These are phyloP conservation scores for Zygosaccharomyces lentus DNA, from an alignment of 805 yeast species.

Conservation along the genomic window DNA sequence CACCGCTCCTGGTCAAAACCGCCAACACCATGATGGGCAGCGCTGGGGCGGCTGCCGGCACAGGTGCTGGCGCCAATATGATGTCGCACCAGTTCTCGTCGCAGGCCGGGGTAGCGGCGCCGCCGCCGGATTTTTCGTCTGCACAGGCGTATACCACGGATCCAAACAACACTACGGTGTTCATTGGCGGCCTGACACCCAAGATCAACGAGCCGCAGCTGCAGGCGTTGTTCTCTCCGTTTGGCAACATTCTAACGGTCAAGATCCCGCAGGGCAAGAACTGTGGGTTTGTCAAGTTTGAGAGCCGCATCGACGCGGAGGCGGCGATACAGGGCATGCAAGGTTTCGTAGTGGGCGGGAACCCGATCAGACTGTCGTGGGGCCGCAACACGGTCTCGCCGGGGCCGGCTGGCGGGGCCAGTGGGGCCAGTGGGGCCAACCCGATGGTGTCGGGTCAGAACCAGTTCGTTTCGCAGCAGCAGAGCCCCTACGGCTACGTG, in stretches of 20 bases:
- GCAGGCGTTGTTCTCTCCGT: slow-evolving; percentile 60
- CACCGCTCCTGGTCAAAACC: slow-evolving; percentile 16
- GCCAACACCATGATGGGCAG: slow-evolving; percentile 11
- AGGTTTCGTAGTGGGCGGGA: slow-evolving; percentile 72
- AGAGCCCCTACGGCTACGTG: slow-evolving; percentile 9
- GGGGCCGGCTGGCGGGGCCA: slow-evolving; percentile 1
- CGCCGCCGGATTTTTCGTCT: slow-evolving; percentile 15
- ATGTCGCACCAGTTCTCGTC: slow-evolving; percentile 9
- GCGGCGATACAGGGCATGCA: slow-evolving; percentile 75
- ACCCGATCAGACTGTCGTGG: slow-evolving; percentile 71
- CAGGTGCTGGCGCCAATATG: slow-evolving; percentile 1
- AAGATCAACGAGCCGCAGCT: slow-evolving; percentile 56
- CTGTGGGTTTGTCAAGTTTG: slow-evolving; percentile 72
- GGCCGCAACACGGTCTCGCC: slow-evolving; percentile 42
- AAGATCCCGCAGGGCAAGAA: slow-evolving; percentile 77
- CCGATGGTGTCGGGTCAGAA: neutral
- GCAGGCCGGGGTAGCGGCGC: slow-evolving; percentile 4
- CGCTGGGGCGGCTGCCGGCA: slow-evolving; percentile 3
- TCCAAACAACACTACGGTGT: slow-evolving; percentile 59
- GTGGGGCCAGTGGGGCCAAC: neutral
- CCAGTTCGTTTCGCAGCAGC: slow-evolving; percentile 6
- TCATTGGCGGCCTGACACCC: slow-evolving; percentile 73
- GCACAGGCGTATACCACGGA: slow-evolving; percentile 47
- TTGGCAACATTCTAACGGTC: slow-evolving; percentile 65
- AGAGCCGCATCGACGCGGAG: slow-evolving; percentile 67